Evolutionary conservation across 345 rosid genomes (phyloP), one percentile per base, ranked within the genome.

Genomic region (Lumnitzera littorea): DNA sequence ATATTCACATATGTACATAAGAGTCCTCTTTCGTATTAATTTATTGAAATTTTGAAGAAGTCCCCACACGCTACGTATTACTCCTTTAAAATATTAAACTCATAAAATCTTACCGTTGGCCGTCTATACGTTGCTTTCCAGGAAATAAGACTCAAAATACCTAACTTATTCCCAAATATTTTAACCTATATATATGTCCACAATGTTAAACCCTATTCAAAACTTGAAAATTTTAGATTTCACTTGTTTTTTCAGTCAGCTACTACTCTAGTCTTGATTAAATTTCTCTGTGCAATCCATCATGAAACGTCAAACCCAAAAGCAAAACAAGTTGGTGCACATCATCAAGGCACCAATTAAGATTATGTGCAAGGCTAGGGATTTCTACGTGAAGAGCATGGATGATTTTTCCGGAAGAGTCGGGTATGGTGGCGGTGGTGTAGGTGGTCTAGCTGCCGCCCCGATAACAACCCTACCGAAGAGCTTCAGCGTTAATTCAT

Each of bases 331-430:
- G 67, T 23, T 79, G 23, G 55, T 36, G 50, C 53, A 60, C 29
- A 36, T 71, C 8, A 20, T 72, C 24, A 12, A 8, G 8, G 55
- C 70, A 6, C 80, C 78, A 24, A 25, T 77, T n/a, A 67, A 53
- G 56, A 20, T 79, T 31, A 58, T 82, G 1, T 47, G 68, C 68
- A 77, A 61, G 64, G 81, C 78, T 3, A 60, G 67, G 50, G 70
- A 75, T 17, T 57, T 74, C 9, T 79, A 75, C 68, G 16, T 77
- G 50, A 71, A 62, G 55, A 29, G 63, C 51, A 53, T 82, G 69
- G 58, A 67, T 23, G 74, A 64, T 14, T 67, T 62, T 13, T 64
- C 75, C 1, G 71, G 72, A 4, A 47, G 61, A 62, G 47, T 62
- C 2, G 59, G 67, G 24, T 43, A 59, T 23, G 63, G 69, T 1